Evolutionary conservation across 1,284 basidiomycete genomes (phyloP), one percentile per base, ranked within the genome.

Genomic region (Pyrrhoderma lamaoense): DNA sequence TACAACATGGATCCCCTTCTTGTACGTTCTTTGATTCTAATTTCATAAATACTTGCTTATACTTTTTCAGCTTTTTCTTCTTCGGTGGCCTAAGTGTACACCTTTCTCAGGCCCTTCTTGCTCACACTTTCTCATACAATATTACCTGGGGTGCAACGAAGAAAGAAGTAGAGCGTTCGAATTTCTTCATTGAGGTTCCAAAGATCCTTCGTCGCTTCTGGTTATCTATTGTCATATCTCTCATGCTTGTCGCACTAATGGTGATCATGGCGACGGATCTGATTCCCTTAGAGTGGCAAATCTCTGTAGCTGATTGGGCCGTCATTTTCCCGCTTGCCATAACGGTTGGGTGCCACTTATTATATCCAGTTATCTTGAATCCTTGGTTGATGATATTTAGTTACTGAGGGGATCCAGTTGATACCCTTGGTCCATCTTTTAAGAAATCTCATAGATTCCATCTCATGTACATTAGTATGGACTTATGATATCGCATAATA

Each of bases 181-280:
- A 92, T 65, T 92, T 93, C 72, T 93, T 89, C 79, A 77, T 85
- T 48, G 90, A 93, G 65, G 81, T 91, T 7, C 91, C 91, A 0
- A 79, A 76, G 55, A 92, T 92, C 64, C 69, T 82, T 62, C 80
- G 82, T 58, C 77, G 85, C 13, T 88, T 89, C 69, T 80, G 84
- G 66, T 61, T 81, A 19, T 71, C 80, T 42, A 71, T 93, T 53
- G 53, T 78, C 22, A 56, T 89, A 38, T 81, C 71, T 48, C 58
- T 75, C 46, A 18, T 75, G 25, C 55, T 70, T 23, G 65, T 80
- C 39, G 73, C 68, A 2, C 68, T 62, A 47, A 80, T 88, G 69
- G 64, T 77, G 47, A 62, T 88, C 27, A 62, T 89, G 27, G 69
- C 77, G 0, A 72, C 73, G 8, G 54, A 65, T 5, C 51, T 78